These are phyloP conservation scores for Arthrinium puccinioides DNA, from an alignment of 2,329 filamentous ascomycete species.

Conservation along the genomic window DNA sequence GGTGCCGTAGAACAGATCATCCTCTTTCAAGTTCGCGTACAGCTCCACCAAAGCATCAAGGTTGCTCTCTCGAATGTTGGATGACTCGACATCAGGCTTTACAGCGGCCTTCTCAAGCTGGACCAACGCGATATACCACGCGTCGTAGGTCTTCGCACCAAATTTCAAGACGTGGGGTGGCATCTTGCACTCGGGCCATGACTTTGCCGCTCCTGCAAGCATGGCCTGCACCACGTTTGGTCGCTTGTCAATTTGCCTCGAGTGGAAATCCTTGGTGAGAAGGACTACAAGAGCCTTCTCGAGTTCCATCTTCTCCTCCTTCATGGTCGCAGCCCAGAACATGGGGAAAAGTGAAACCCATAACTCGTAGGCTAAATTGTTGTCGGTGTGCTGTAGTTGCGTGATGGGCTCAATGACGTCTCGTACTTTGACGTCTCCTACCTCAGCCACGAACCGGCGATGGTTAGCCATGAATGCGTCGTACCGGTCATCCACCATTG, in stretches of 20 bases:
- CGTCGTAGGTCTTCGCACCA: conserved; percentile 86
- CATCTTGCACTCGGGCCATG: conserved; percentile 82
- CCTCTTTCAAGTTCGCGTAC: conserved; percentile 84
- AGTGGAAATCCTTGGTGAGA: conserved; percentile 92
- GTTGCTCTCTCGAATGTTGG: conserved; percentile 83
- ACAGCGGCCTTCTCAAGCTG: conserved; percentile 88
- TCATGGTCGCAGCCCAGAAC: conserved; percentile 82
- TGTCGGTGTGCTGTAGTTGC: conserved; percentile 87
- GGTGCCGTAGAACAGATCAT: conserved; percentile 94
- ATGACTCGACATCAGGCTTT: conserved; percentile 75
- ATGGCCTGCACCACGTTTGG: conserved; percentile 94
- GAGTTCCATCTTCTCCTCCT: conserved; percentile 83
- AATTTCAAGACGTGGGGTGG: conserved; percentile 96
- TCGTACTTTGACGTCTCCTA: conserved; percentile 78
- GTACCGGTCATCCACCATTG: conserved; percentile 76
- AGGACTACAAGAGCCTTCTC: conserved; percentile 87
- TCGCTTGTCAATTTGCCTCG: conserved; percentile 85
- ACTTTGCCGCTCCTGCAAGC: conserved; percentile 77
- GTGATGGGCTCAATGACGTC: conserved; percentile 85
- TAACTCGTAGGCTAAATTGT: conserved; percentile 73
- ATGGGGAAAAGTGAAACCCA: conserved; percentile 91
- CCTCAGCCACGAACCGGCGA: conserved; percentile 73
- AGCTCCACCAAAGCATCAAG: conserved; percentile 92
- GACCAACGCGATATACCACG: conserved; percentile 90
- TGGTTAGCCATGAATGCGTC: conserved; percentile 74